These are phyloP conservation scores for Zygotorulaspora danielsina DNA, from an alignment of 805 yeast genomes.

Conservation along the genomic window DNA sequence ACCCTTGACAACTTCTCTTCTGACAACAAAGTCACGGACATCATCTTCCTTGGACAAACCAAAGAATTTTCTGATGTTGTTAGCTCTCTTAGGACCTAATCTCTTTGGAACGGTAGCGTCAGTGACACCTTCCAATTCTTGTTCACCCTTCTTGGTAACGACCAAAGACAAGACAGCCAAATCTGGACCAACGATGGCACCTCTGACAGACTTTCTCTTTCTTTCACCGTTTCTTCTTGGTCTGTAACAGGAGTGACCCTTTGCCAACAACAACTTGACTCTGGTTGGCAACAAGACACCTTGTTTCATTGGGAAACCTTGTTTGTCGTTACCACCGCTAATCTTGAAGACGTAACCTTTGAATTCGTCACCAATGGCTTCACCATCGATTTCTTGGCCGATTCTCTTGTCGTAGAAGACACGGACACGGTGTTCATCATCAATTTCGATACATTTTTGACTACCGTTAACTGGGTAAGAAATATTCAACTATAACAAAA, in stretches of 20 bases:
- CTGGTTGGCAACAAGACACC: slow-evolving; percentile 99
- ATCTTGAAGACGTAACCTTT: slow-evolving; percentile 98
- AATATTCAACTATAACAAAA: slow-evolving; percentile 76
- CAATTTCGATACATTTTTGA: slow-evolving; percentile 95
- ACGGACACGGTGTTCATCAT: slow-evolving; percentile 98
- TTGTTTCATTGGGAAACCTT: slow-evolving; percentile 99
- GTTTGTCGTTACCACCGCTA: slow-evolving; percentile 99
- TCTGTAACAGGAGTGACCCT: slow-evolving; percentile 98
- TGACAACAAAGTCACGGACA: slow-evolving; percentile 78
- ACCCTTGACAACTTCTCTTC: slow-evolving; percentile 98
- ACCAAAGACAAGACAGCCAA: slow-evolving; percentile 91
- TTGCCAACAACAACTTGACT: slow-evolving; percentile 89
- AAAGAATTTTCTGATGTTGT: slow-evolving; percentile 99
- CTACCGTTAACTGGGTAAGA: slow-evolving; percentile 99
- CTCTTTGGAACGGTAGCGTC: slow-evolving; percentile 95
- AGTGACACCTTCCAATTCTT: slow-evolving; percentile 93
- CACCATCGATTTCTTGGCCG: slow-evolving; percentile 99
- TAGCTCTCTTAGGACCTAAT: slow-evolving; percentile 99
- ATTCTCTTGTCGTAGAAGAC: slow-evolving; percentile 98
- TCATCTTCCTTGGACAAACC: slow-evolving; percentile 59
- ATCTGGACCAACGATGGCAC: slow-evolving; percentile 97
- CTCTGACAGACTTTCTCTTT: slow-evolving; percentile 99
- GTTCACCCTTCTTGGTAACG: slow-evolving; percentile 95
- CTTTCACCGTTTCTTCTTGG: slow-evolving; percentile 99
- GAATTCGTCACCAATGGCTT: slow-evolving; percentile 96